Conservation (phyloP, 345 rosid species). For the Raphanus sativus region DNA sequence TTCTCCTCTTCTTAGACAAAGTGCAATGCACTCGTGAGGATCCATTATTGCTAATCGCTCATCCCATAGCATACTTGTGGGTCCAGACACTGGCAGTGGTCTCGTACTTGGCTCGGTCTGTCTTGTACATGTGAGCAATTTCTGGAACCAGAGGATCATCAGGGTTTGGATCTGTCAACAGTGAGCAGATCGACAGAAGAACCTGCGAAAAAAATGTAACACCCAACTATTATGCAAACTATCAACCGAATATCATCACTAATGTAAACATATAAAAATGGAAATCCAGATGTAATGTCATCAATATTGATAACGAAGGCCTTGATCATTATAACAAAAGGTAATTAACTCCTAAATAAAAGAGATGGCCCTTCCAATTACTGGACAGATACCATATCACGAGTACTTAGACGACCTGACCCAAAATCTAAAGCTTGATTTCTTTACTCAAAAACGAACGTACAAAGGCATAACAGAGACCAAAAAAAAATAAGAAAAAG, state of each 20-base stretch:
- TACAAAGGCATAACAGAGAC: background rate
- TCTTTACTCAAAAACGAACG: background rate
- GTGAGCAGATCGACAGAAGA: constrained; percentile 68
- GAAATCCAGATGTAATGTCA: background rate
- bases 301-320: background rate
- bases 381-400: background rate
- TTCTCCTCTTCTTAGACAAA: constrained; percentile 9
- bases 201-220: constrained; percentile 38
- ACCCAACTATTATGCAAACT: background rate
- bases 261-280: background rate
- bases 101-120: constrained; percentile 66
- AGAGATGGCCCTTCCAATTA: background rate
- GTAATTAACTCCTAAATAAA: background rate
- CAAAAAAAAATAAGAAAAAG: background rate
- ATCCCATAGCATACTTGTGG: constrained; percentile 69
- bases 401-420: background rate
- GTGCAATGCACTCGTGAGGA: constrained; percentile 13
- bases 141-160: constrained; percentile 76
- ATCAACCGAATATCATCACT: background rate
- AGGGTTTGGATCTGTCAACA: constrained; percentile 72
- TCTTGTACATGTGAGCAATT: constrained; percentile 68
- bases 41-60: constrained; percentile 7
- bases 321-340: background rate
- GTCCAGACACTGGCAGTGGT: constrained; percentile 64
- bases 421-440: background rate